Percentiles rank a stretch among this genome's conserved stretches.
Evolutionary conservation across 768 basidiomycete species (phyloP).

Genomic region (Boletellus ananiceps): DNA sequence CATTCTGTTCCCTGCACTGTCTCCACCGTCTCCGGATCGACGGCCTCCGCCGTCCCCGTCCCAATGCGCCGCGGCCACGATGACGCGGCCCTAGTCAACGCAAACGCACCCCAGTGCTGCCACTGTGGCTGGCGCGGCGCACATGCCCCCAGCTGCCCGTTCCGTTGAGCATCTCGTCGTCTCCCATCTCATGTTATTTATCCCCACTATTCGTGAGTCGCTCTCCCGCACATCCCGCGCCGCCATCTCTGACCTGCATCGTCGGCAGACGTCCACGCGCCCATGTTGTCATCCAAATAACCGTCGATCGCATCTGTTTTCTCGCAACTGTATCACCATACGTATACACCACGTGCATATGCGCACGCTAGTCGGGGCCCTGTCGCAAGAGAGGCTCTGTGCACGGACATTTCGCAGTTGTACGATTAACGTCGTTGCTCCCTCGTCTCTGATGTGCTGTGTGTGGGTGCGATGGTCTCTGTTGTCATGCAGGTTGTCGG

Average conservation of each 20-base stretch:
- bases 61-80: conserved; percentile 20
- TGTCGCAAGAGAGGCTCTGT: not conserved
- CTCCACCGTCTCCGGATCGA: conserved; percentile 16
- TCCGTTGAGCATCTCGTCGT: conserved; percentile 40
- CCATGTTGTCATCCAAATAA: conserved; percentile 24
- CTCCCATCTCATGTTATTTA: conserved; percentile 25
- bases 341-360: conserved; percentile 33
- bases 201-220: conserved; percentile 15
- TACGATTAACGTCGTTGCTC: conserved; percentile 17
- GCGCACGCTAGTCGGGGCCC: conserved; percentile 26
- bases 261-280: conserved; percentile 11
- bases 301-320: conserved; percentile 29
- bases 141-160: conserved; percentile 58
- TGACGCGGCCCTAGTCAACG: conserved; percentile 37
- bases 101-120: conserved; percentile 71
- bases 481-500: conserved; percentile 23
- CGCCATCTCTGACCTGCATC: not conserved
- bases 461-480: not conserved
- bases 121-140: conserved; percentile 69
- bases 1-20: conserved; percentile 10
- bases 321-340: conserved; percentile 32
- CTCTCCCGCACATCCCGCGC: not conserved
- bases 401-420: conserved; percentile 22
- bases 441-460: not conserved
- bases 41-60: not conserved